A percentile compares a stretch with the other conserved stretches of the same genome.
These are phyloP conservation scores for Termitomyces sp. DNA, from an alignment of 768 basidiomycete genomes.

Conservation along the genomic window DNA sequence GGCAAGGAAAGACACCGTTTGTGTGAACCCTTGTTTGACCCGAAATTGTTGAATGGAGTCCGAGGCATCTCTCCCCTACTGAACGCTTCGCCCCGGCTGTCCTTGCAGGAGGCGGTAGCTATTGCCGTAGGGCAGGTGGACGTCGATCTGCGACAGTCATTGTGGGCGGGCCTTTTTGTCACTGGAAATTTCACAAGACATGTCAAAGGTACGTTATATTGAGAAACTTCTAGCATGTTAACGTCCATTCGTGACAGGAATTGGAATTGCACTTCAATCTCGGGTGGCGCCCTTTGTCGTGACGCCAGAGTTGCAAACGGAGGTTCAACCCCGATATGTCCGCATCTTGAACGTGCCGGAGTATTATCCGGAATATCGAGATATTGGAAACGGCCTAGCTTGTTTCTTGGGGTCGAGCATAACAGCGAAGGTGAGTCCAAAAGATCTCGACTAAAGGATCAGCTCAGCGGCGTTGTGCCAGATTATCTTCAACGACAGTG, in stretches of 20 bases:
- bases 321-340: slow-evolving; percentile 64
- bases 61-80: slow-evolving; percentile 17
- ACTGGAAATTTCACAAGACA: slow-evolving; percentile 71
- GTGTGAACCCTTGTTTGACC: slow-evolving; percentile 87
- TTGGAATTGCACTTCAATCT: slow-evolving; percentile 64
- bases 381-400: slow-evolving; percentile 76
- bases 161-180: slow-evolving; percentile 77
- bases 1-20: slow-evolving; percentile 89
- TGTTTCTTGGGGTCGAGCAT: slow-evolving; percentile 81
- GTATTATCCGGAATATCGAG: slow-evolving; percentile 87
- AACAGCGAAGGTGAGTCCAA: slow-evolving; percentile 64
- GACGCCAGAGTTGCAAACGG: slow-evolving; percentile 59
- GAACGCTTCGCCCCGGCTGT: slow-evolving; percentile 25
- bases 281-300: slow-evolving; percentile 59
- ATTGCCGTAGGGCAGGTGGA: slow-evolving; percentile 57
- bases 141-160: slow-evolving; percentile 58
- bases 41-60: slow-evolving; percentile 43
- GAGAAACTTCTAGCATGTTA: neutral
- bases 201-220: slow-evolving; percentile 53
- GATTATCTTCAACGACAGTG: slow-evolving; percentile 71
- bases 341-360: slow-evolving; percentile 71
- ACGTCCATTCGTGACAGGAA: slow-evolving; percentile 34
- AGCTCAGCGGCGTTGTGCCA: slow-evolving; percentile 18
- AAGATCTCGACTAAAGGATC: neutral
- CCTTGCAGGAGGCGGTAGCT: slow-evolving; percentile 66